These are phyloP conservation scores for Leccinum subtestaceum DNA, from an alignment of 768 basidiomycete species.

Conservation along the genomic window DNA sequence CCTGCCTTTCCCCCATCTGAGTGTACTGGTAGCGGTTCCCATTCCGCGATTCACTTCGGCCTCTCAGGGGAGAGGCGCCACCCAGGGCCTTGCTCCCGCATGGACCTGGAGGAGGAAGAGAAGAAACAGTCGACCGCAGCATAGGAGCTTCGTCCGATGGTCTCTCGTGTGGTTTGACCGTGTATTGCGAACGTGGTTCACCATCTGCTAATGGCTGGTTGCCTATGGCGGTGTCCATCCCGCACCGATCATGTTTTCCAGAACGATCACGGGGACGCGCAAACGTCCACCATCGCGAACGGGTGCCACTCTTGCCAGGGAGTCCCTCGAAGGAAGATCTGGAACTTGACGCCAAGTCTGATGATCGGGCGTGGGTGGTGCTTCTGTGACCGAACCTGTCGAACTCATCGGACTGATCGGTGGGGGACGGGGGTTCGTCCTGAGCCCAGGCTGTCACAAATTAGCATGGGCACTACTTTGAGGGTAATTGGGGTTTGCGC, in stretches of 20 bases:
- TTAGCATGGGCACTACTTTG: constrained; percentile 4
- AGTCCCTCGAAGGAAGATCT: constrained; percentile 39
- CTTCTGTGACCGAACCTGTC: constrained; percentile 30
- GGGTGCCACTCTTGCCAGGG: constrained; percentile 32
- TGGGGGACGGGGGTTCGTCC: constrained; percentile 79
- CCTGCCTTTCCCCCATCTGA: constrained; percentile 18
- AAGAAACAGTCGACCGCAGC: constrained; percentile 25
- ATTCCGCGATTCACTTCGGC: constrained; percentile 10
- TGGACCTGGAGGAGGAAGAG: constrained; percentile 44
- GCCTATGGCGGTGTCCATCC: neutral
- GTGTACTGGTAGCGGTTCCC: constrained; percentile 15
- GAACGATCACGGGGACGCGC: constrained; percentile 49
- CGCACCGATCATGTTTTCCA: constrained; percentile 6
- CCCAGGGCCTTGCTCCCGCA: constrained; percentile 58
- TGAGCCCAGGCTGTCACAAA: constrained; percentile 67
- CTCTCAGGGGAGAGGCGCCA: constrained; percentile 63
- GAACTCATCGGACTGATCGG: constrained; percentile 40
- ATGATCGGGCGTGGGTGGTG: constrained; percentile 41
- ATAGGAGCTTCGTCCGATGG: constrained; percentile 21
- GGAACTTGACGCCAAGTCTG: constrained; percentile 50
- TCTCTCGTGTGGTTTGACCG: constrained; percentile 13
- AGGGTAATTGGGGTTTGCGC: neutral
- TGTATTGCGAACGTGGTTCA: constrained; percentile 18
- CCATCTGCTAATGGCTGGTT: constrained; percentile 8
- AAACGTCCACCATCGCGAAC: constrained; percentile 75